Percentiles rank a stretch among this genome's conserved stretches.
Conservation (phyloP, 257 asterid species). For the Paulownia fortunei region DNA sequence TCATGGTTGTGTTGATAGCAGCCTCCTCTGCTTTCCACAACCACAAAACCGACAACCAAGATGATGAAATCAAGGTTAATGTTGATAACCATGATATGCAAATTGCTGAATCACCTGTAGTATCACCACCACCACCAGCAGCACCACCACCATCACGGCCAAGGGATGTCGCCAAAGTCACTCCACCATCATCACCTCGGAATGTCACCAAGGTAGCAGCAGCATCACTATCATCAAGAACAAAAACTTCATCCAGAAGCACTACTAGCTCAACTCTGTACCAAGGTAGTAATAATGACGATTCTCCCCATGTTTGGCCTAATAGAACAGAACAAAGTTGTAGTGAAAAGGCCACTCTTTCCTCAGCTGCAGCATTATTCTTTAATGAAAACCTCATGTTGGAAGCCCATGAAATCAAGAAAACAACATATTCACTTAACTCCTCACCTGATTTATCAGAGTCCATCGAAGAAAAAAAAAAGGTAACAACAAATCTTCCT, state of each 20-base stretch:
- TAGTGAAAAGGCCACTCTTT: conserved; percentile 7
- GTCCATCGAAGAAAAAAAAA: background rate
- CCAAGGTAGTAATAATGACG: background rate
- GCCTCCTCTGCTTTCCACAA: conserved; percentile 45
- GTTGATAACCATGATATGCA: conserved; percentile 18
- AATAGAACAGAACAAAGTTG: background rate
- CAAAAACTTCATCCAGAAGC: background rate
- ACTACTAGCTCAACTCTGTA: background rate
- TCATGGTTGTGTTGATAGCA: conserved; percentile 44
- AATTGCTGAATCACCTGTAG: conserved; percentile 9
- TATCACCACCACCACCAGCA: conserved; percentile 26
- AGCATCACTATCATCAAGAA: background rate
- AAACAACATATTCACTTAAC: conserved; percentile 9
- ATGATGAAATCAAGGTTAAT: background rate
- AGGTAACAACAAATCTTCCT: background rate
- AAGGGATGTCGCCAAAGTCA: background rate
- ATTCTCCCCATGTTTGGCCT: background rate
- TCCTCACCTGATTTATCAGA: background rate
- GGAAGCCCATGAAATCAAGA: conserved; percentile 1
- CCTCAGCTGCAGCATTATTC: background rate
- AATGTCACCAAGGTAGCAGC: background rate
- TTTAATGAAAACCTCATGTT: background rate
- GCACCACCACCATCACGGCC: conserved; percentile 15
- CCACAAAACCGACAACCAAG: conserved; percentile 20
- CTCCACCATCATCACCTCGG: background rate